Evolutionary conservation across 2,329 filamentous ascomycete genomes (phyloP).

Genomic region (Monilinia vaccinii-corymbosi): DNA sequence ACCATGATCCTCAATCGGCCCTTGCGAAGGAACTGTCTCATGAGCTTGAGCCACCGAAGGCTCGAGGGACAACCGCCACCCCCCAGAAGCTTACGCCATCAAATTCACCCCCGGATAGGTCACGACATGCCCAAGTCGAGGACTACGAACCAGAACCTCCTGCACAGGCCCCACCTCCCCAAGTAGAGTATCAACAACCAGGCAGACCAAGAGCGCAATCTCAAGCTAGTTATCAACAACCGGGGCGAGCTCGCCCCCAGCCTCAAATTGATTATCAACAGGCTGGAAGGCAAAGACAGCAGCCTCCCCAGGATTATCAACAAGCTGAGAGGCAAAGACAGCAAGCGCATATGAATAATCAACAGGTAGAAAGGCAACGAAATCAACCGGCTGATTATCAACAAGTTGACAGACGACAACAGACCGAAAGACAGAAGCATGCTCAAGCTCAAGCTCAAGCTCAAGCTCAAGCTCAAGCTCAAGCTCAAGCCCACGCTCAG

Average conservation of each 20-base stretch:
- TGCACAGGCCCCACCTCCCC: constrained; percentile 3
- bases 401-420: constrained; percentile 6
- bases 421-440: constrained; percentile 10
- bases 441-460: constrained; percentile 1
- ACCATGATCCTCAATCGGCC: constrained; percentile 74
- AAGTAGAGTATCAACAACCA: constrained; percentile 3
- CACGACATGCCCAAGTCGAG: constrained; percentile 18
- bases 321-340: constrained; percentile 7
- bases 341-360: background rate
- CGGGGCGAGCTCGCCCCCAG: background rate
- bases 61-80: constrained; percentile 40
- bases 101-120: constrained; percentile 14
- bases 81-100: constrained; percentile 38
- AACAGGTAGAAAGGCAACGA: constrained; percentile 6
- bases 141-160: constrained; percentile 28
- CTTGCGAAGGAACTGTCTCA: constrained; percentile 61
- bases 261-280: constrained; percentile 9
- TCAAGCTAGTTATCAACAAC: constrained; percentile 6
- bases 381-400: constrained; percentile 7
- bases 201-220: constrained; percentile 7
- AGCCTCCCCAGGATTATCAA: constrained; percentile 4
- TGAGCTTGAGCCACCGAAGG: constrained; percentile 36
- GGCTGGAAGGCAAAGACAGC: constrained; percentile 3
- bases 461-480: constrained; percentile 13
- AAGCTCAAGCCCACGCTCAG: constrained; percentile 4